Percentiles rank a stretch among this genome's conserved stretches.
Conservation (phyloP, 2,329 filamentous ascomycete genomes). For the Diaporthe ampelina region DNA sequence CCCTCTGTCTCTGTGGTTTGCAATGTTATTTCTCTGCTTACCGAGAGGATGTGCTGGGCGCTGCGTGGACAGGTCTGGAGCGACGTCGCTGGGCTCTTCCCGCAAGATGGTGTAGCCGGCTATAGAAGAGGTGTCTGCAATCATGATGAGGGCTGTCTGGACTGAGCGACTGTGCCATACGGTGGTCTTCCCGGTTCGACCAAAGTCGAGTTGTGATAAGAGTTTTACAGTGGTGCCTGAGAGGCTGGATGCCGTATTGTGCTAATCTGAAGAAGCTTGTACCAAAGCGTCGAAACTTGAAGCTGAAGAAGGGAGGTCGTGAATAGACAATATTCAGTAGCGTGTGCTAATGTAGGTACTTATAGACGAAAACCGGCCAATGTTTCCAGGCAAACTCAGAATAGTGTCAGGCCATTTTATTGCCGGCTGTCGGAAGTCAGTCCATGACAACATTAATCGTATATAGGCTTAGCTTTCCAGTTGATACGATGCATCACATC, state of each 20-base stretch:
- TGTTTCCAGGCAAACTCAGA: background rate
- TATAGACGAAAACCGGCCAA: background rate
- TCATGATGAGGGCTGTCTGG: slow-evolving; percentile 50
- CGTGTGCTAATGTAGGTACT: background rate
- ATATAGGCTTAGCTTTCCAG: background rate
- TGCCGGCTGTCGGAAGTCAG: background rate
- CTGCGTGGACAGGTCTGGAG: slow-evolving; percentile 51
- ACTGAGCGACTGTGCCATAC: slow-evolving; percentile 33
- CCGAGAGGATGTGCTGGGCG: slow-evolving; percentile 55
- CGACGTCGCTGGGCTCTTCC: slow-evolving; percentile 55
- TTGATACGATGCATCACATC: slow-evolving; percentile 7
- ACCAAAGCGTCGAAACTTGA: background rate
- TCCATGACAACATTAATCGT: background rate
- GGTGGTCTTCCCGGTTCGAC: slow-evolving; percentile 1
- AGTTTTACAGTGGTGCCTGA: background rate
- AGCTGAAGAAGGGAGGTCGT: background rate
- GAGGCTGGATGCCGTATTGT: background rate
- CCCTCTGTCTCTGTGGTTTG: background rate
- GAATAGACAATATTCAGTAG: background rate
- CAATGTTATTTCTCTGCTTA: slow-evolving; percentile 39
- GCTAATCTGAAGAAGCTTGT: background rate
- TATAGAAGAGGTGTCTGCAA: slow-evolving; percentile 58
- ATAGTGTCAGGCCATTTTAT: background rate
- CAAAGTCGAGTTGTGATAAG: slow-evolving; percentile 17
- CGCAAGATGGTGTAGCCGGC: slow-evolving; percentile 62